Conservation (phyloP, 2,329 filamentous ascomycete genomes). For the Rugonectria rugulosa region DNA sequence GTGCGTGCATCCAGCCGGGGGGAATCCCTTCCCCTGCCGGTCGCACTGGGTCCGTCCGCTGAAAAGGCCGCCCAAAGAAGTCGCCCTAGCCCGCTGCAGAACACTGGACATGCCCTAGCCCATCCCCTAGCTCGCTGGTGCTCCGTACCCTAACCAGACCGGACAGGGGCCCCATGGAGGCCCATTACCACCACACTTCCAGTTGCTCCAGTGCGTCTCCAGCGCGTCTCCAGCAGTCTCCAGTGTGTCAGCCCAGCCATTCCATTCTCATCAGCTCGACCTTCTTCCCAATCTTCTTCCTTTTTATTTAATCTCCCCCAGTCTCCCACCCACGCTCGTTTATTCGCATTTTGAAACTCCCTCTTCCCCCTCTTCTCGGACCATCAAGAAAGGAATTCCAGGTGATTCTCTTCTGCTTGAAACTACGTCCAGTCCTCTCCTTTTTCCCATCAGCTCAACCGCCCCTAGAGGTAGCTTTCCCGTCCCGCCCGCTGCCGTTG, state of each 20-base stretch:
- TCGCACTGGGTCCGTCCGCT: neutral
- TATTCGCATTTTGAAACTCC: constrained; percentile 33
- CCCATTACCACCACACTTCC: neutral
- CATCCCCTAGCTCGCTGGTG: too few relatives aligned
- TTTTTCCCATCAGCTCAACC: constrained; percentile 24
- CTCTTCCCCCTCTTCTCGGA: constrained; percentile 38
- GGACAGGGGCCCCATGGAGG: neutral
- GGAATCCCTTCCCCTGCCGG: constrained; percentile 11
- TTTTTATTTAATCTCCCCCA: constrained; percentile 35
- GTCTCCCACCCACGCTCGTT: constrained; percentile 34
- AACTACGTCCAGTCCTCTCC: constrained; percentile 33
- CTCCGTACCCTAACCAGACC: neutral
- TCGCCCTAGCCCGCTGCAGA: constrained; percentile 9
- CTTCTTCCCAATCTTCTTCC: constrained; percentile 8
- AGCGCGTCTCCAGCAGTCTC: neutral
- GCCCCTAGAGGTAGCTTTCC: neutral
- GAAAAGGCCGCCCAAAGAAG: neutral
- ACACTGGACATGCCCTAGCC: too few relatives aligned
- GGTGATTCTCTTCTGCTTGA: constrained; percentile 36
- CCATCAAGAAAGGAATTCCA: constrained; percentile 37
- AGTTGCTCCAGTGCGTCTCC: neutral
- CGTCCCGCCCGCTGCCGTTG: constrained; percentile 26
- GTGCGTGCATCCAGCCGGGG: neutral
- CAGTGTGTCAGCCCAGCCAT: neutral
- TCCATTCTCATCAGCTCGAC: neutral